phyloP scores from a whole-genome alignment of 768 basidiomycete genomes.

The Termitomyces sp. region DNA sequence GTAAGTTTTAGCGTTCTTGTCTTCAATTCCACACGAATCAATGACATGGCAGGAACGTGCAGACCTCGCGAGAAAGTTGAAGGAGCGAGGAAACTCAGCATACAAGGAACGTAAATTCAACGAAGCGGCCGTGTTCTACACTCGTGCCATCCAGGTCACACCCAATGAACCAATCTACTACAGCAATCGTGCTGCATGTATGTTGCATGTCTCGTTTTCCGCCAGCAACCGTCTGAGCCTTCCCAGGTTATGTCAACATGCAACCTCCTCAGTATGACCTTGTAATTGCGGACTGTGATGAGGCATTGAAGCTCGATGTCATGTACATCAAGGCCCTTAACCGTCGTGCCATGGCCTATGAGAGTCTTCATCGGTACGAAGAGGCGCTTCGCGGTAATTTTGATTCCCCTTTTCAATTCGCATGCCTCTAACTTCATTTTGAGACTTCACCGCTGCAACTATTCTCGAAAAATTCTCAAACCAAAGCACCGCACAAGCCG shows the following conservation, averaged over 20 bases:
- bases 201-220: conserved; percentile 20
- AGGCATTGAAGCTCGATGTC: conserved; percentile 77
- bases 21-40: neutral
- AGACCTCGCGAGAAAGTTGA: conserved; percentile 57
- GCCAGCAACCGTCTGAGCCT: neutral
- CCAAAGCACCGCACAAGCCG: conserved; percentile 66
- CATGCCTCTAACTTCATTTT: neutral
- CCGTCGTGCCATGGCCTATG: conserved; percentile 81
- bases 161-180: conserved; percentile 90
- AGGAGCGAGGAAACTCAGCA: conserved; percentile 66
- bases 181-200: conserved; percentile 96
- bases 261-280: conserved; percentile 76
- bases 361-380: conserved; percentile 66
- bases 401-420: neutral
- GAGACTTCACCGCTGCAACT: conserved; percentile 95
- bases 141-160: conserved; percentile 67
- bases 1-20: conserved; percentile 28
- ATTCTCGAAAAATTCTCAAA: conserved; percentile 94
- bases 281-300: conserved; percentile 85
- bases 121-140: conserved; percentile 61
- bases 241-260: conserved; percentile 86
- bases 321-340: conserved; percentile 90
- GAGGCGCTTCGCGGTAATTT: conserved; percentile 76
- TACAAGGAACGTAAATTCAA: conserved; percentile 60
- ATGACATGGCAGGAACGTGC: conserved; percentile 50